Evolutionary conservation across 192 early-diverging fungal genomes (phyloP).

Genomic region (Podila horticola): DNA sequence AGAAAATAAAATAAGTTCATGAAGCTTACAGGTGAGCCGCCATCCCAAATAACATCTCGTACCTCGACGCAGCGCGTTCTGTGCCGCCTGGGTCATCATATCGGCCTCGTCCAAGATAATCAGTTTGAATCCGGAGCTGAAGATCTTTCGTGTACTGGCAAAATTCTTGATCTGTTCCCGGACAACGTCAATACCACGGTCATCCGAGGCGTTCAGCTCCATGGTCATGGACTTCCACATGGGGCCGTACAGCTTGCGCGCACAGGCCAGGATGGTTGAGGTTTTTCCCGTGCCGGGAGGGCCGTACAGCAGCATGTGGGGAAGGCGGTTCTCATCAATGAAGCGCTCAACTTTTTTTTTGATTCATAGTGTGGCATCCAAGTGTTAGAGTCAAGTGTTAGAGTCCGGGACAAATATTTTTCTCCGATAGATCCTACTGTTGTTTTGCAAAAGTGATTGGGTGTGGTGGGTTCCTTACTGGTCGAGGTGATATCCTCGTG

Average conservation of each 20-base stretch:
- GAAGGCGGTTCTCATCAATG: slow-evolving; percentile 91
- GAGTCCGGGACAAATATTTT: too few species aligned
- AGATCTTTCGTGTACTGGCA: slow-evolving; percentile 95
- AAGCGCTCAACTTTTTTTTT: slow-evolving; percentile 77
- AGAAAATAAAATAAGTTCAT: background rate
- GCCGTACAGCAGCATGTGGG: slow-evolving; percentile 98
- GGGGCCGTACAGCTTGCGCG: slow-evolving; percentile 86
- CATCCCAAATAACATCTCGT: background rate
- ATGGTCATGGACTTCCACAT: slow-evolving; percentile 91
- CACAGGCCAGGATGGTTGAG: slow-evolving; percentile 95
- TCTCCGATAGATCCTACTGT: too few species aligned
- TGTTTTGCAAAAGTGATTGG: background rate
- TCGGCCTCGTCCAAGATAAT: slow-evolving; percentile 99
- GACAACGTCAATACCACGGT: slow-evolving; percentile 98
- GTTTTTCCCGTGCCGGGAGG: slow-evolving; percentile 99
- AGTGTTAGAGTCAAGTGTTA: too few species aligned
- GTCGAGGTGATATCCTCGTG: slow-evolving; percentile 93
- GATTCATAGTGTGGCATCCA: background rate
- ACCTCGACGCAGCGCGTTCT: slow-evolving; percentile 92
- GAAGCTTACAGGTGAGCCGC: background rate
- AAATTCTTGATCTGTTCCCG: slow-evolving; percentile 98
- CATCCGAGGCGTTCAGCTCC: slow-evolving; percentile 98
- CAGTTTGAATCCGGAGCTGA: slow-evolving; percentile 92
- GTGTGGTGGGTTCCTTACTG: slow-evolving; percentile 56
- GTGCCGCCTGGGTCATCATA: slow-evolving; percentile 93